These are phyloP conservation scores for Phyllostachys edulis DNA, from an alignment of 176 grass and related monocot species.

Conservation along the genomic window DNA sequence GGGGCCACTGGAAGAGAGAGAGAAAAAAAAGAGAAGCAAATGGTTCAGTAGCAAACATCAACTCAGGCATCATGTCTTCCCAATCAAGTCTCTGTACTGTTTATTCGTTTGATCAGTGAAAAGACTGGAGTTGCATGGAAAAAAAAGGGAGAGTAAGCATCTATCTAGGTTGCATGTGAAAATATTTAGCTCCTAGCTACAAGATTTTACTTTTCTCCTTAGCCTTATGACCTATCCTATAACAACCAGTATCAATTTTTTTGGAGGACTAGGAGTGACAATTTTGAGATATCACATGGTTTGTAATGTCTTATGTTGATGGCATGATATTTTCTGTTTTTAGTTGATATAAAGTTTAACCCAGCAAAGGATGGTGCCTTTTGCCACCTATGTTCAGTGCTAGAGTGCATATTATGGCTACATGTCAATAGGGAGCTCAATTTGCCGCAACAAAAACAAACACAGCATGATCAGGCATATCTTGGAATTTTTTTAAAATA, in stretches of 20 bases:
- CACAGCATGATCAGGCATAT: constrained; percentile 28
- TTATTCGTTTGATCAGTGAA: not conserved
- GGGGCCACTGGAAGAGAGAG: not conserved
- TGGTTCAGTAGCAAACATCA: no score
- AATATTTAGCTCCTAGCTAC: not conserved
- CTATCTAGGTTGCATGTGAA: not conserved
- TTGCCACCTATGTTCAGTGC: not conserved
- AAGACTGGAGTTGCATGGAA: no score
- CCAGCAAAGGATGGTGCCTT: not conserved
- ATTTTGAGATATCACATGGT: not conserved
- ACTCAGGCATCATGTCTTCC: not conserved
- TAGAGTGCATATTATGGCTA: not conserved
- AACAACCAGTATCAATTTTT: not conserved
- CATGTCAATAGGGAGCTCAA: not conserved
- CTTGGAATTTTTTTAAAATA: no score
- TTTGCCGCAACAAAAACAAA: not conserved
- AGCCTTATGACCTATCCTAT: not conserved
- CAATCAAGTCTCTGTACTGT: not conserved
- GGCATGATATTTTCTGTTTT: not conserved
- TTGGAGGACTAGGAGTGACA: not conserved
- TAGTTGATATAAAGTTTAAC: not conserved
- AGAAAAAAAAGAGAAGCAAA: not conserved
- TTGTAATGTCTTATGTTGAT: not conserved
- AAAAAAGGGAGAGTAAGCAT: not conserved
- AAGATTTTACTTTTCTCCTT: no score